phyloP scores from a whole-genome alignment of 805 yeast genomes.

The Trichomonascus vanleenenianus region DNA sequence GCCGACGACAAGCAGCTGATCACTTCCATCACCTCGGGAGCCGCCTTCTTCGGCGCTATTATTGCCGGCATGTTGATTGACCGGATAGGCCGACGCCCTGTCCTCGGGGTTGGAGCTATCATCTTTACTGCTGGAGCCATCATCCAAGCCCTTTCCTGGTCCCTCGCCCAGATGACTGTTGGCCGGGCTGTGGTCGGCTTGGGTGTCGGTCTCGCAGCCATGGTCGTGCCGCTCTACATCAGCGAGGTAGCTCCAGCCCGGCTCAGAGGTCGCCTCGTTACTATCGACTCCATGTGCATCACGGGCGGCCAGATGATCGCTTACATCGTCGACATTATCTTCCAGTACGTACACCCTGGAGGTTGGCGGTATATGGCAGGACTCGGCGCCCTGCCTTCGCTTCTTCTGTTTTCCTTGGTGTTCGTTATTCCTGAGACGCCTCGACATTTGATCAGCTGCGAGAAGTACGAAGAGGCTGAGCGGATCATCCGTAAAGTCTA shows the following conservation, averaged over 20 bases:
- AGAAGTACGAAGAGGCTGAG: slow-evolving; percentile 55
- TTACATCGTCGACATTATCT: slow-evolving; percentile 75
- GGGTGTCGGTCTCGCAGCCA: slow-evolving; percentile 66
- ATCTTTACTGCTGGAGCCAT: slow-evolving; percentile 77
- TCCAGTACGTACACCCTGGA: slow-evolving; percentile 49
- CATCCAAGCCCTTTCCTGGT: slow-evolving; percentile 70
- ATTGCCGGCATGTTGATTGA: slow-evolving; percentile 80
- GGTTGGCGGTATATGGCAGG: slow-evolving; percentile 96
- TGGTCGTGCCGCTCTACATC: slow-evolving; percentile 52
- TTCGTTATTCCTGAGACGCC: slow-evolving; percentile 93
- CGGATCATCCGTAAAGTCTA: slow-evolving; percentile 58
- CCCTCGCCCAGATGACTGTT: slow-evolving; percentile 80
- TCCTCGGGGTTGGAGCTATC: slow-evolving; percentile 71
- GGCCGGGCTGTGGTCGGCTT: slow-evolving; percentile 67
- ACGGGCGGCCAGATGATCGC: slow-evolving; percentile 96
- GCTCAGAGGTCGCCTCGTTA: slow-evolving; percentile 26
- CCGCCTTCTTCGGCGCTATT: slow-evolving; percentile 77
- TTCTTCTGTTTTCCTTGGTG: slow-evolving; percentile 66
- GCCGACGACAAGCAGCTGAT: slow-evolving; percentile 80
- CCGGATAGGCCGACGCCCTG: slow-evolving; percentile 72
- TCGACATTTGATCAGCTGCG: slow-evolving; percentile 71
- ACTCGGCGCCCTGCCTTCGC: slow-evolving; percentile 79
- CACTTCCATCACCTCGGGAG: slow-evolving; percentile 90
- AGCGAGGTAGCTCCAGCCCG: slow-evolving; percentile 39
- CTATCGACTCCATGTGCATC: slow-evolving; percentile 77